phyloP scores from a whole-genome alignment of 345 rosid genomes.

The Crucihimalaya himalaica region DNA sequence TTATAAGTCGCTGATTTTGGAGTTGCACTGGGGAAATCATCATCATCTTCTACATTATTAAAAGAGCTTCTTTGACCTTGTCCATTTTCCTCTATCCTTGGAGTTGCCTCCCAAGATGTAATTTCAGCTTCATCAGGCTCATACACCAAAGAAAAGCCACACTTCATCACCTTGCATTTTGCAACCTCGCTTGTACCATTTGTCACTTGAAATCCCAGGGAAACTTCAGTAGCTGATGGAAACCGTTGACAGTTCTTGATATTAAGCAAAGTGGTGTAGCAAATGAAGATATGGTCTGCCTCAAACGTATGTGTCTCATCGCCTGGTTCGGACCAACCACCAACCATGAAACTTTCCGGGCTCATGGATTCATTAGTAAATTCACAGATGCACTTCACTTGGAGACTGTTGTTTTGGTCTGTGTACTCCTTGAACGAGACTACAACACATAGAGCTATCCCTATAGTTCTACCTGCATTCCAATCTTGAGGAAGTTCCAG shows the following conservation, averaged over 20 bases:
- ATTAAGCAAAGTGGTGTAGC: slow-evolving; percentile 7
- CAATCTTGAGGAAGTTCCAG: neutral
- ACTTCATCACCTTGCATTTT: slow-evolving; percentile 20
- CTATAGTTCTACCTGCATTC: neutral
- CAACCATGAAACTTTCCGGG: neutral
- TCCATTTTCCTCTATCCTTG: neutral
- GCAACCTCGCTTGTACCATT: slow-evolving; percentile 21
- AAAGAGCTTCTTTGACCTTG: neutral
- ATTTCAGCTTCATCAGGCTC: slow-evolving; percentile 2
- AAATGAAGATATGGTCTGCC: slow-evolving; percentile 26
- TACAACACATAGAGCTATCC: slow-evolving; percentile 15
- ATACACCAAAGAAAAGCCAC: slow-evolving; percentile 25
- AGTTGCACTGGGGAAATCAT: neutral
- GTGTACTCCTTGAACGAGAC: slow-evolving; percentile 18
- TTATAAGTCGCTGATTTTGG: neutral
- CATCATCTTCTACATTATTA: neutral
- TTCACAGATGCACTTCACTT: slow-evolving; percentile 17
- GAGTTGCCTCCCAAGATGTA: neutral
- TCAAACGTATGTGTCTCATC: slow-evolving; percentile 9
- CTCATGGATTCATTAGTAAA: neutral
- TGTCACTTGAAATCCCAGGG: slow-evolving; percentile 26
- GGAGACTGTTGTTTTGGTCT: neutral
- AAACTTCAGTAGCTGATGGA: neutral
- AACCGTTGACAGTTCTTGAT: neutral
- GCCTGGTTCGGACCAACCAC: slow-evolving; percentile 20